Evolutionary conservation across 768 basidiomycete genomes (phyloP).

Genomic region (Cubamyces lactineus): DNA sequence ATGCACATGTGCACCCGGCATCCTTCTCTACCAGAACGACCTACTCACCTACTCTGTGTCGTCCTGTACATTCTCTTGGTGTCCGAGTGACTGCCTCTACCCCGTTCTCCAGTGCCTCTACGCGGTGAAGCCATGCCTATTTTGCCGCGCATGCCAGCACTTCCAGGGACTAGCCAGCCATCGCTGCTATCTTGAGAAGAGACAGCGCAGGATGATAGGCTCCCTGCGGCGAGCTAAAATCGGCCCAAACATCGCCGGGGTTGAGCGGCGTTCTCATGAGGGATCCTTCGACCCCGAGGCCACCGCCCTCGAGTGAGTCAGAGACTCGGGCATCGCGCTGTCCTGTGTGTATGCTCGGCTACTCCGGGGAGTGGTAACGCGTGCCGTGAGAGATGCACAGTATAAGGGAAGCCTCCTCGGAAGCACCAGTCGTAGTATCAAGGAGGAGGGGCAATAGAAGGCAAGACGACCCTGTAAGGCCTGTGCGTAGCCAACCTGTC

Average conservation of each 20-base stretch:
- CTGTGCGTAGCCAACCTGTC: conserved; percentile 42
- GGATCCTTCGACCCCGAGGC: conserved; percentile 13
- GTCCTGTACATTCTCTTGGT: conserved; percentile 41
- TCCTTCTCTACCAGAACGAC: conserved; percentile 11
- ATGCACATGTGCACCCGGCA: conserved; percentile 25
- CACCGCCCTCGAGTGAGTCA: conserved; percentile 43
- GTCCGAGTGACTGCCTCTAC: conserved; percentile 11
- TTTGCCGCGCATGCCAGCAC: conserved; percentile 55
- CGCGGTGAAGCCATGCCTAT: conserved; percentile 54
- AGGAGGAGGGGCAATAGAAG: conserved; percentile 38
- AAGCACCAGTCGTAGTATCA: conserved; percentile 19
- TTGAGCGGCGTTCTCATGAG: conserved; percentile 38
- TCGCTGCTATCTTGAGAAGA: conserved; percentile 28
- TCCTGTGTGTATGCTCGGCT: conserved; percentile 45
- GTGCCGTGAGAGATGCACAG: conserved; percentile 7
- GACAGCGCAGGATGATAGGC: conserved; percentile 30
- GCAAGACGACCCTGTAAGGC: conserved; percentile 31
- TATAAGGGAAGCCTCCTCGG: conserved; percentile 16
- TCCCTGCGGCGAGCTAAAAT: conserved; percentile 58
- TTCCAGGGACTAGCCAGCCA: conserved; percentile 48
- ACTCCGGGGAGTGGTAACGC: conserved; percentile 31
- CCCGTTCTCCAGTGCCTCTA: conserved; percentile 31
- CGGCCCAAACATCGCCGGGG: conserved; percentile 56
- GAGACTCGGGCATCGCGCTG: conserved; percentile 44
- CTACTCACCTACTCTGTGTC: conserved; percentile 26